Evolutionary conservation across 805 yeast genomes (phyloP).

Genomic region (Sugiyamaella marilandica): DNA sequence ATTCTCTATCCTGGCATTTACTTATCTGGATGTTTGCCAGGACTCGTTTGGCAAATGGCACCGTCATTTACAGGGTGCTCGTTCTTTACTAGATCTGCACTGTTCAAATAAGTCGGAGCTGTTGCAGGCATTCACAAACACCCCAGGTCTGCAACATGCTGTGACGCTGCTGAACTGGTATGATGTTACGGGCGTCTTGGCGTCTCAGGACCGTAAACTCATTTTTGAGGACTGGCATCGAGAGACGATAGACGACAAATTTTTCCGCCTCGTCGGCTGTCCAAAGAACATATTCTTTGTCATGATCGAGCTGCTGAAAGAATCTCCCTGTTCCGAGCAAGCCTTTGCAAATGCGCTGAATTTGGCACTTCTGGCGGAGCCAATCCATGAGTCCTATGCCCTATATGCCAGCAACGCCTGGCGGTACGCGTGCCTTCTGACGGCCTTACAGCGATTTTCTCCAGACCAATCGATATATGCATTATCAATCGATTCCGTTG

Average conservation of each 20-base stretch:
- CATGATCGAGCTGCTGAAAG: constrained; percentile 8
- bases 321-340: constrained; percentile 2
- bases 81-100: constrained; percentile 19
- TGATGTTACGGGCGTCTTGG: constrained; percentile 18
- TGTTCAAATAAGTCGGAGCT: constrained; percentile 11
- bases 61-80: constrained; percentile 17
- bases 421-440: constrained; percentile 15
- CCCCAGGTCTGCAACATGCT: constrained; percentile 22
- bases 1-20: constrained; percentile 19
- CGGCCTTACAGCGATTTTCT: constrained; percentile 10
- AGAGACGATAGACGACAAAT: constrained; percentile 14
- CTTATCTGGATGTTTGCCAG: constrained; percentile 19
- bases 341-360: constrained; percentile 6
- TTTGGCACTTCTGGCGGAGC: constrained; percentile 6
- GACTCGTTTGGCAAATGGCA: constrained; percentile 21
- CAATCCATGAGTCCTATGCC: constrained; percentile 5
- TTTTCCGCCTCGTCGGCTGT: constrained; percentile 18
- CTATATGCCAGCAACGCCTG: constrained; percentile 14
- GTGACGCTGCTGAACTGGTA: constrained; percentile 19
- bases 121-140: constrained; percentile 2
- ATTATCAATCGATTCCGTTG: constrained; percentile 9
- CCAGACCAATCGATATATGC: background rate
- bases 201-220: constrained; percentile 10
- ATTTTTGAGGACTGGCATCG: constrained; percentile 24
- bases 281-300: constrained; percentile 15